phyloP scores from a whole-genome alignment of 2,329 filamentous ascomycete genomes.

The Elsinoe arachidis region DNA sequence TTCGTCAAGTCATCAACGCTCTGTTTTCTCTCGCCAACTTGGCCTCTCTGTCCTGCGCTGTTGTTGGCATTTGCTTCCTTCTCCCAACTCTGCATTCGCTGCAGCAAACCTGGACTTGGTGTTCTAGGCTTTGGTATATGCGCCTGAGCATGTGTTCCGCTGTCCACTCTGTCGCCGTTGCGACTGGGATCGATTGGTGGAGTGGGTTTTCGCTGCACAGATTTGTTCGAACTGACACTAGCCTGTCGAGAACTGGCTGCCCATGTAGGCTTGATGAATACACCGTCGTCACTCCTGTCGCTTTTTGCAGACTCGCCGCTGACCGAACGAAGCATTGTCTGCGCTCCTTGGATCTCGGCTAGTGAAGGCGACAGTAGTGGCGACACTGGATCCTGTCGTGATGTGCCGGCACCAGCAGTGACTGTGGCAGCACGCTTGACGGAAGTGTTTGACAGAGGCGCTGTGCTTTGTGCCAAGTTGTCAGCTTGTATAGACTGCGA shows the following conservation, averaged over 20 bases:
- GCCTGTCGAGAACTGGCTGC: slow-evolving; percentile 15
- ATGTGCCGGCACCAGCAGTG: not conserved
- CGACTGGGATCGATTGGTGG: not conserved
- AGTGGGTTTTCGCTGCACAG: slow-evolving; percentile 17
- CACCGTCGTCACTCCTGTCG: slow-evolving; percentile 9
- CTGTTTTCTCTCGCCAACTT: slow-evolving; percentile 36
- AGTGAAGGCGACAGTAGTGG: slow-evolving; percentile 10
- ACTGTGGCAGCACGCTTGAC: slow-evolving; percentile 1
- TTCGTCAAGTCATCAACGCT: slow-evolving; percentile 40
- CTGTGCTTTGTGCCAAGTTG: not conserved
- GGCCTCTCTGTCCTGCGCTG: slow-evolving; percentile 22
- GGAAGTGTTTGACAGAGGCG: not conserved
- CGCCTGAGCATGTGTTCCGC: slow-evolving; percentile 1
- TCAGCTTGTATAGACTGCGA: not conserved
- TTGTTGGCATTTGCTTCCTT: not conserved
- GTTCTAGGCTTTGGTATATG: slow-evolving; percentile 23
- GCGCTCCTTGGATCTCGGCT: slow-evolving; percentile 7
- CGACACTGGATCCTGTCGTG: not conserved
- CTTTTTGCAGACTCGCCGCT: slow-evolving; percentile 13
- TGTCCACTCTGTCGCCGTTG: slow-evolving; percentile 9
- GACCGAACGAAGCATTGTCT: slow-evolving; percentile 14
- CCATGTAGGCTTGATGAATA: slow-evolving; percentile 16
- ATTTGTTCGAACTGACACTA: slow-evolving; percentile 4
- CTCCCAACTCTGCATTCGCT: slow-evolving; percentile 31
- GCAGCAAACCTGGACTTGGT: slow-evolving; percentile 36